A percentile compares a stretch with the other conserved stretches of the same genome.
Evolutionary conservation across 2,329 filamentous ascomycete species (phyloP).

Genomic region (Aureobasidium zeae): DNA sequence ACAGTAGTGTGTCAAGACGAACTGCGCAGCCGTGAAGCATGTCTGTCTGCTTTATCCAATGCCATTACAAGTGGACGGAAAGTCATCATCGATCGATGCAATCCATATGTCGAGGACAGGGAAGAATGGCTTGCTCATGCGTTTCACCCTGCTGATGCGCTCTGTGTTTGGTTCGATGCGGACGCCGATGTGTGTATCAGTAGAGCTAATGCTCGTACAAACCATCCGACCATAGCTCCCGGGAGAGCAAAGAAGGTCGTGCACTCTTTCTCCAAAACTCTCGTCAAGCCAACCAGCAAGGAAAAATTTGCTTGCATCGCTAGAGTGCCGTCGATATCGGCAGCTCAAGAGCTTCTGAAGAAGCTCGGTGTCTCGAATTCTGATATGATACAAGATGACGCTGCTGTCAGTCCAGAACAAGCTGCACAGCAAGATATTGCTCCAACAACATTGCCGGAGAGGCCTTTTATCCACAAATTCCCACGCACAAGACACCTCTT

Average conservation of each 20-base stretch:
- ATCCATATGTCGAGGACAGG: constrained; percentile 8
- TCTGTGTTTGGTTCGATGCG: constrained; percentile 13
- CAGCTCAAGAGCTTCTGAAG: not conserved
- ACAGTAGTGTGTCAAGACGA: constrained; percentile 15
- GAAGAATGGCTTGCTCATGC: constrained; percentile 14
- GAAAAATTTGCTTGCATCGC: constrained; percentile 15
- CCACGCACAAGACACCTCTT: constrained; percentile 16
- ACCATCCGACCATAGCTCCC: constrained; percentile 15
- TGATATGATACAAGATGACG: not conserved
- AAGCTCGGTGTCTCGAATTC: not conserved
- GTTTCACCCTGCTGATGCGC: not conserved
- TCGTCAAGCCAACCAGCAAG: constrained; percentile 1
- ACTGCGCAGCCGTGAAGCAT: constrained; percentile 9
- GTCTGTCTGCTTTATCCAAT: constrained; percentile 13
- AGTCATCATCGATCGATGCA: constrained; percentile 16
- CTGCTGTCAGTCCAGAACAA: not conserved
- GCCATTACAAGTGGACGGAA: not conserved
- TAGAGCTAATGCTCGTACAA: constrained; percentile 12
- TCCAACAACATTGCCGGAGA: not conserved
- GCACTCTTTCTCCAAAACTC: constrained; percentile 6
- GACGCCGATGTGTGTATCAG: constrained; percentile 4
- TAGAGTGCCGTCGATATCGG: constrained; percentile 8
- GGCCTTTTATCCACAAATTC: constrained; percentile 13
- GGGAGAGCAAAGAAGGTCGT: constrained; percentile 13
- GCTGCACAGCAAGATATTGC: not conserved